Percentiles rank a stretch among this genome's conserved stretches.
phyloP scores from a whole-genome alignment of 2,329 filamentous ascomycete species.

The Stemphylium vesicarium region DNA sequence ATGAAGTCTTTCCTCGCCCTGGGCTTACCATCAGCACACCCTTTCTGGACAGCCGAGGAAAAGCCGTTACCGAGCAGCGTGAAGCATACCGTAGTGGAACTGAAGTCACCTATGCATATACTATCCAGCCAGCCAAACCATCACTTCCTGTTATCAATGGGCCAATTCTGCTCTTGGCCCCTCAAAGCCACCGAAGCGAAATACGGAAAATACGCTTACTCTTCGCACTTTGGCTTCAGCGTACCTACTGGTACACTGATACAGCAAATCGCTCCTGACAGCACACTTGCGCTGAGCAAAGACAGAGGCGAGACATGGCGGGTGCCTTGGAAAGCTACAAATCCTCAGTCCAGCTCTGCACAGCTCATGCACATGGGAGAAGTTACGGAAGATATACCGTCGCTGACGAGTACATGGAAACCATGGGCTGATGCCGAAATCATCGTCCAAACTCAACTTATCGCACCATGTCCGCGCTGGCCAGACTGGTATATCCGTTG shows the following conservation, averaged over 20 bases:
- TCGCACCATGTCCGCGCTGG: slow-evolving; percentile 35
- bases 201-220: slow-evolving; percentile 47
- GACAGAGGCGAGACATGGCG: slow-evolving; percentile 51
- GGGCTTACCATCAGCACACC: slow-evolving; percentile 43
- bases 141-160: slow-evolving; percentile 40
- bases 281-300: slow-evolving; percentile 47
- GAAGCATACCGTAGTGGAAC: background rate
- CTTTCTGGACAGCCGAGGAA: slow-evolving; percentile 57
- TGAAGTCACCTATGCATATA: slow-evolving; percentile 53
- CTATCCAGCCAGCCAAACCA: slow-evolving; percentile 50
- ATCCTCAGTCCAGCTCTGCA: slow-evolving; percentile 11
- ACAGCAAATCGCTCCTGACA: slow-evolving; percentile 52
- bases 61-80: slow-evolving; percentile 37
- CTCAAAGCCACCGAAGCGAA: slow-evolving; percentile 47
- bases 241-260: slow-evolving; percentile 50
- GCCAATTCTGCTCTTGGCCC: slow-evolving; percentile 47
- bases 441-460: slow-evolving; percentile 27
- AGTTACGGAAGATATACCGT: slow-evolving; percentile 14
- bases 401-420: slow-evolving; percentile 31
- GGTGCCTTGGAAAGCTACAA: slow-evolving; percentile 43
- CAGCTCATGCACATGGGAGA: slow-evolving; percentile 3
- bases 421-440: slow-evolving; percentile 41
- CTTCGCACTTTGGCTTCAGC: slow-evolving; percentile 47
- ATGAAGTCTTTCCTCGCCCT: slow-evolving; percentile 59
- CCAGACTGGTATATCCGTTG: slow-evolving; percentile 40